A percentile compares a stretch with the other conserved stretches of the same genome.
phyloP scores from a whole-genome alignment of 495 filamentous ascomycete genomes.

The Hypoxylon rickii region DNA sequence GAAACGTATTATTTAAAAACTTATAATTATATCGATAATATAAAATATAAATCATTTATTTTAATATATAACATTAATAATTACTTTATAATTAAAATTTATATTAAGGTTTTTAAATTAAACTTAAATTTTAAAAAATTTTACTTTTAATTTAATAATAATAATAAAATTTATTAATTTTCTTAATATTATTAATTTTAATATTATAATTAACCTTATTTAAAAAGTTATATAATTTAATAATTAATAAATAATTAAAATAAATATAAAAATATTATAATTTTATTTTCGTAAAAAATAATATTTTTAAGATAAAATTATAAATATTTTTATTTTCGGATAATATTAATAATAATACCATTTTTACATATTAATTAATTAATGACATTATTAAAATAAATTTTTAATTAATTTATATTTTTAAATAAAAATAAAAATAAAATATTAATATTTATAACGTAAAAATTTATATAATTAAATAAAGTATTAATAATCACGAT shows the following conservation, averaged over 20 bases:
- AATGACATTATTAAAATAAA: neutral
- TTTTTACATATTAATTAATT: neutral
- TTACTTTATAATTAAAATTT: neutral
- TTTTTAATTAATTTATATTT: neutral
- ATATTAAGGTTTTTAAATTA: neutral
- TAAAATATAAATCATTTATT: neutral
- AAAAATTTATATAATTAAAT: neutral
- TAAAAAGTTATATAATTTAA: neutral
- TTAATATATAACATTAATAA: neutral
- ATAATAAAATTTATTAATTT: neutral
- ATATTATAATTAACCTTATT: neutral
- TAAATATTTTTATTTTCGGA: neutral
- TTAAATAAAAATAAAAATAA: neutral
- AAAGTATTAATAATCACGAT: neutral
- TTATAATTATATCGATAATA: neutral
- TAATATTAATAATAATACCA: neutral
- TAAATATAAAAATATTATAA: neutral
- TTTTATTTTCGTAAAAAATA: neutral
- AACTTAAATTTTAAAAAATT: neutral
- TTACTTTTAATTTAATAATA: neutral
- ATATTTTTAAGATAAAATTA: neutral
- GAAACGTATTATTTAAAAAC: neutral
- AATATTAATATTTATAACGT: neutral
- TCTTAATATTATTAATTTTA: neutral
- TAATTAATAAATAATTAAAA: neutral